phyloP scores from a whole-genome alignment of 148 eudicot genomes.

The Dianthus caryophyllus region DNA sequence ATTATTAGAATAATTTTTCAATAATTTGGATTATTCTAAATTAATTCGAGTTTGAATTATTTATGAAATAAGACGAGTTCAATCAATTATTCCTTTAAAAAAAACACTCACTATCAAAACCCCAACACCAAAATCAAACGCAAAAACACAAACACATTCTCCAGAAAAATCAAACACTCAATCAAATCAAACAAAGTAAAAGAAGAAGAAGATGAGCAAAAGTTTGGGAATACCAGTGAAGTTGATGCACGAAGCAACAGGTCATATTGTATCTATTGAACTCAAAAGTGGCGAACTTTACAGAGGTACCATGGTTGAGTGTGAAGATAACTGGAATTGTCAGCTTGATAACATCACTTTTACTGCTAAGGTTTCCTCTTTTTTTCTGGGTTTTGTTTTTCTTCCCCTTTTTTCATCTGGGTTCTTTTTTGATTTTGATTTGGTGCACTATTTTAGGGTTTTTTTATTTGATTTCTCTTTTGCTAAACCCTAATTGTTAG shows the following conservation, averaged over 20 bases:
- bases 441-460: neutral
- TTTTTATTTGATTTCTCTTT: too few species aligned
- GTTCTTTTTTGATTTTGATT: neutral
- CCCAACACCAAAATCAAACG: too few species aligned
- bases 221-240: slow-evolving; percentile 76
- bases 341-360: slow-evolving; percentile 84
- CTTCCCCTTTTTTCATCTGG: neutral
- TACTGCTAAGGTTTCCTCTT: slow-evolving; percentile 61
- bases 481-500: slow-evolving; percentile 10
- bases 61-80: too few species aligned
- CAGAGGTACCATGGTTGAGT: slow-evolving; percentile 82
- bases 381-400: neutral
- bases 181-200: neutral
- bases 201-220: slow-evolving; percentile 45
- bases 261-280: slow-evolving; percentile 77
- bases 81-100: too few species aligned
- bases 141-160: too few species aligned
- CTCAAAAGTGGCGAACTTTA: slow-evolving; percentile 90
- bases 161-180: neutral
- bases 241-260: slow-evolving; percentile 72
- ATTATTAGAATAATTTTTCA: too few species aligned
- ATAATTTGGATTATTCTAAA: too few species aligned
- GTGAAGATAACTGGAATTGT: slow-evolving; percentile 97
- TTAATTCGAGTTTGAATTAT: too few species aligned
- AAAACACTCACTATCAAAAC: too few species aligned